Evolutionary conservation across 345 rosid species (phyloP).

Genomic region (Punica granatum): DNA sequence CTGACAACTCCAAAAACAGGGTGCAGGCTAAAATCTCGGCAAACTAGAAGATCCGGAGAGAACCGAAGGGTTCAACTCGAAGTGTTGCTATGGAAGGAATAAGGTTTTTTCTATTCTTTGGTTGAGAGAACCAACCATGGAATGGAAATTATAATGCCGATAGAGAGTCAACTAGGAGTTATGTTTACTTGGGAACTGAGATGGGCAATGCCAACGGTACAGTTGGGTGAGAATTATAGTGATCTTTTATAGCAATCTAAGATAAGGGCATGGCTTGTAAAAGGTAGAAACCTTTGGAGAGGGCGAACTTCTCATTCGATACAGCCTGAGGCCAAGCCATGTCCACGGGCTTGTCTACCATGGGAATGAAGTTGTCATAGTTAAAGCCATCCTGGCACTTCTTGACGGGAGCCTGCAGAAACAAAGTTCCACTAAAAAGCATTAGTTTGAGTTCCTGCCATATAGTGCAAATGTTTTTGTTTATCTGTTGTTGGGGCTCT

Average conservation of each 20-base stretch:
- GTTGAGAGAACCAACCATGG: no score
- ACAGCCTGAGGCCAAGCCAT: conserved; percentile 23
- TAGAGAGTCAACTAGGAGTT: no score
- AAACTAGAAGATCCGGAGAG: no score
- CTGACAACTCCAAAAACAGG: no score
- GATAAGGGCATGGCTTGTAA: neutral
- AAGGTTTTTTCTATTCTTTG: no score
- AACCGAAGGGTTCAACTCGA: no score
- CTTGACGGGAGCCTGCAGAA: conserved; percentile 4
- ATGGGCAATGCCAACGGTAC: no score
- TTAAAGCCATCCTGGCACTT: conserved; percentile 13
- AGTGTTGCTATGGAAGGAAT: no score
- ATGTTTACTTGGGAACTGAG: no score
- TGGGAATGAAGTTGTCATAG: conserved; percentile 25
- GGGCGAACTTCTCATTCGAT: conserved; percentile 6
- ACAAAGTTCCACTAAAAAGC: neutral
- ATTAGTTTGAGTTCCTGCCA: neutral
- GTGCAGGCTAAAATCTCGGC: no score
- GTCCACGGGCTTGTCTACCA: conserved; percentile 40
- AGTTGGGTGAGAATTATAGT: no score
- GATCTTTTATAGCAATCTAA: neutral
- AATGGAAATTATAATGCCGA: no score
- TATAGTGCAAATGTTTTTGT: neutral
- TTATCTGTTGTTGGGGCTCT: neutral
- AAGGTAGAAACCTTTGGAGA: neutral